Conservation (phyloP, 176 grass and related monocot species). For the Avena eriantha region DNA sequence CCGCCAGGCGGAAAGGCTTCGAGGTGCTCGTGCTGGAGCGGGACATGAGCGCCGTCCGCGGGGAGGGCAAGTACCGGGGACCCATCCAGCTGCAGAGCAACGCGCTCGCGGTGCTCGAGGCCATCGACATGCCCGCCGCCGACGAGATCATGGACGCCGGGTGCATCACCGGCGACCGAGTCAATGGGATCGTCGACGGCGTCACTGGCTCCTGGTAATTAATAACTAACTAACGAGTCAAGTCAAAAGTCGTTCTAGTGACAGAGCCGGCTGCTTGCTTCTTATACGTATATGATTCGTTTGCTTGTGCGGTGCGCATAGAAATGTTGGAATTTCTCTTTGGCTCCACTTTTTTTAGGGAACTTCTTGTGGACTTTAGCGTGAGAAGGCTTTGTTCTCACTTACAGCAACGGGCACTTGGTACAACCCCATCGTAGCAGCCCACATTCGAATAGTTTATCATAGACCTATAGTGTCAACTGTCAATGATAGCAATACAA, state of each 20-base stretch:
- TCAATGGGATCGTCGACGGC: conserved; percentile 94
- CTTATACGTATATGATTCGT: background rate
- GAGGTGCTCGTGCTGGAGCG: conserved; percentile 84
- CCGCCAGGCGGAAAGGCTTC: conserved; percentile 79
- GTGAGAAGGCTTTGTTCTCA: background rate
- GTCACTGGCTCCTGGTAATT: conserved; percentile 70
- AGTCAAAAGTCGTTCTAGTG: background rate
- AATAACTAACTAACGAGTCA: background rate
- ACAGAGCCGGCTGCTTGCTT: background rate
- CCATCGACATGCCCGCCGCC: conserved; percentile 60
- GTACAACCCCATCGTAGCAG: background rate
- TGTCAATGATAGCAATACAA: background rate
- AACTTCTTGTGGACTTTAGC: background rate
- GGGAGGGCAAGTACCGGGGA: conserved; percentile 83
- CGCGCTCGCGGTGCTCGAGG: conserved; percentile 83
- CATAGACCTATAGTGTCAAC: too few relatives aligned
- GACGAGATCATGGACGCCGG: conserved; percentile 72
- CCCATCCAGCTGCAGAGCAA: conserved; percentile 99
- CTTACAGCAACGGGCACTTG: background rate
- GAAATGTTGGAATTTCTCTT: background rate
- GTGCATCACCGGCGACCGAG: conserved; percentile 76
- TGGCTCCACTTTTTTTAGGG: background rate
- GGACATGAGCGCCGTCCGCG: conserved; percentile 80
- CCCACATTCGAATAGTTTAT: background rate
- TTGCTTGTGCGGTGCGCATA: background rate